Conservation (phyloP, 2,329 filamentous ascomycete species). For the Shiraia bambusicola region DNA sequence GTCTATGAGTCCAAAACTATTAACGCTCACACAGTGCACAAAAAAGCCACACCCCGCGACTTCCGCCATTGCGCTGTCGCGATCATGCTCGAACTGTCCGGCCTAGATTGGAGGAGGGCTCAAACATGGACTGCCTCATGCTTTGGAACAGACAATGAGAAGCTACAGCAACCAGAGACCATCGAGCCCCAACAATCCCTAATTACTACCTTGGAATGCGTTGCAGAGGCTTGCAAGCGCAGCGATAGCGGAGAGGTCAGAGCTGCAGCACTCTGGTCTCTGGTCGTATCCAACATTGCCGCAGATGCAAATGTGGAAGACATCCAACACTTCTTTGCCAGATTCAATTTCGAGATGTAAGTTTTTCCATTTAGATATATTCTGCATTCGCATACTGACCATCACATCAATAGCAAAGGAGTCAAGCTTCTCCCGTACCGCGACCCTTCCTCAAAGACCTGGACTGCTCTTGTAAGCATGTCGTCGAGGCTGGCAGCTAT, state of each 20-base stretch:
- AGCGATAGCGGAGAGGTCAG: constrained; percentile 12
- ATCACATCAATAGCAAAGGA: constrained; percentile 9
- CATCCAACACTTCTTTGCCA: constrained; percentile 15
- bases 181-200: constrained; percentile 4
- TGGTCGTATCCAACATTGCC: constrained; percentile 33
- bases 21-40: too few relatives aligned
- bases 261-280: constrained; percentile 9
- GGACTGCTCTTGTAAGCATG: constrained; percentile 26
- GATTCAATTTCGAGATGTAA: constrained; percentile 21
- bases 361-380: too few relatives aligned
- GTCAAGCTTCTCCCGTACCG: constrained; percentile 20
- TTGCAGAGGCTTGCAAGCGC: constrained; percentile 11
- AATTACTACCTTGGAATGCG: constrained; percentile 9
- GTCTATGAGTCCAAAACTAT: too few relatives aligned
- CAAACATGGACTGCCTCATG: too few relatives aligned
- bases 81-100: too few relatives aligned
- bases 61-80: too few relatives aligned
- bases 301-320: constrained; percentile 21
- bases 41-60: too few relatives aligned
- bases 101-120: too few relatives aligned
- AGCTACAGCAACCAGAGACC: too few relatives aligned
- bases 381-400: constrained; percentile 4
- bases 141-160: too few relatives aligned
- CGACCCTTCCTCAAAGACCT: constrained; percentile 22
- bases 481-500: constrained; percentile 14